Percentiles rank a stretch among this genome's conserved stretches.
Evolutionary conservation across 148 eudicot species (phyloP).

Genomic region (Cornus suecica): DNA sequence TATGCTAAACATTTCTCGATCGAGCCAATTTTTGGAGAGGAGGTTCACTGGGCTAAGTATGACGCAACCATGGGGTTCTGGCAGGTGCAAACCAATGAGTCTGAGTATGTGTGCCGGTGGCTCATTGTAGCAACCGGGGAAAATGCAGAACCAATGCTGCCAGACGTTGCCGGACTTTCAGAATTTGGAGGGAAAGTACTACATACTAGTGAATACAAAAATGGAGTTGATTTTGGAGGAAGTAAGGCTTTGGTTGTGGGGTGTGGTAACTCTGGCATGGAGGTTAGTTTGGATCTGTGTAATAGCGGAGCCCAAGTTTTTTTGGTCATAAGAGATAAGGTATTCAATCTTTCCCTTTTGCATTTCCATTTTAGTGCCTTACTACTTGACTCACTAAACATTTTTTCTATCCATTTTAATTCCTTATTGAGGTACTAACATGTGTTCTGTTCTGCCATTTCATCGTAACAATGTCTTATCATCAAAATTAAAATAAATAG

Average conservation of each 20-base stretch:
- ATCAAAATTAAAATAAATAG: too few species aligned
- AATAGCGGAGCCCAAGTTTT: conserved; percentile 27
- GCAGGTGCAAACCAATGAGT: conserved; percentile 9
- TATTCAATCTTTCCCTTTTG: neutral
- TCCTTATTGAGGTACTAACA: too few species aligned
- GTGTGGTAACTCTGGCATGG: conserved; percentile 36
- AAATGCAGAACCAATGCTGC: conserved; percentile 23
- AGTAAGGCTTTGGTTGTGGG: conserved; percentile 29
- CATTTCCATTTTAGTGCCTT: neutral
- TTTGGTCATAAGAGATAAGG: conserved; percentile 26
- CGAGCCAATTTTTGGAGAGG: conserved; percentile 12
- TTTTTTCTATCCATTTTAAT: neutral
- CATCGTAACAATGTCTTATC: neutral
- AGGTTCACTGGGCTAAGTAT: conserved; percentile 18
- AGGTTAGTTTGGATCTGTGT: conserved; percentile 21
- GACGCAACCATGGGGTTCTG: conserved; percentile 15
- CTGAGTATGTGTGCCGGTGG: conserved; percentile 22
- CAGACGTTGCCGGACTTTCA: conserved; percentile 15
- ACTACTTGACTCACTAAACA: too few species aligned
- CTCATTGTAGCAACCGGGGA: conserved; percentile 29
- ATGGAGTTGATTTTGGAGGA: conserved; percentile 22
- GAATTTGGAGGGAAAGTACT: conserved; percentile 18
- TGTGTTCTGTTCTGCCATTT: neutral
- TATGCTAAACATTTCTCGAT: conserved; percentile 27
- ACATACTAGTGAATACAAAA: conserved; percentile 25